Conservation (phyloP, 768 basidiomycete genomes). For the Russula foetens region DNA sequence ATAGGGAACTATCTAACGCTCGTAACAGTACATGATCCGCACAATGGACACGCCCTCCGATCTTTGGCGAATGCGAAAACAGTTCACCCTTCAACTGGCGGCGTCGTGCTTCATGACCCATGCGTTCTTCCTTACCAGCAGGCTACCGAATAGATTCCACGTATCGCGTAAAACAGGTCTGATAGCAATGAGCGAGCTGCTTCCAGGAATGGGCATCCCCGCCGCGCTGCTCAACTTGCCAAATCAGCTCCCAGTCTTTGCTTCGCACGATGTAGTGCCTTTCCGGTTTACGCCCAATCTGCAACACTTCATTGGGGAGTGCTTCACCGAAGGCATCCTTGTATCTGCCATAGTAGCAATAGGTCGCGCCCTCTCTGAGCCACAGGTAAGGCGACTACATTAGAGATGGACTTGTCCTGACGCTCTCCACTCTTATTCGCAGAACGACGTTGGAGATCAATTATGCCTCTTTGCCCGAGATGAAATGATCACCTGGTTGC, state of each 20-base stretch:
- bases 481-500: conserved; percentile 77
- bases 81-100: conserved; percentile 87
- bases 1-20: conserved; percentile 1
- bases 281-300: conserved; percentile 98
- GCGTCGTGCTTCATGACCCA: conserved; percentile 90
- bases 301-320: conserved; percentile 84
- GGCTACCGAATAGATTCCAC: conserved; percentile 79
- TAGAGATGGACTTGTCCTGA: conserved; percentile 1
- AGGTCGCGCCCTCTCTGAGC: conserved; percentile 81
- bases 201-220: conserved; percentile 52
- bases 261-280: conserved; percentile 80
- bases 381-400: conserved; percentile 49
- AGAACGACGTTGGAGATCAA: conserved; percentile 92
- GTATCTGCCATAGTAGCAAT: conserved; percentile 87
- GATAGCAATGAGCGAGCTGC: conserved; percentile 87
- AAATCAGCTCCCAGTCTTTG: conserved; percentile 51
- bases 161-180: conserved; percentile 84
- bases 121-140: conserved; percentile 73
- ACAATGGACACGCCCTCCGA: conserved; percentile 79
- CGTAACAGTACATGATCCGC: conserved; percentile 74
- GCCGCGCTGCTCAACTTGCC: conserved; percentile 22
- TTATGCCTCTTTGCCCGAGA: conserved; percentile 89
- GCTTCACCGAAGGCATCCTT: conserved; percentile 84
- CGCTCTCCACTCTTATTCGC: not conserved
- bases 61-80: conserved; percentile 96